Conservation (phyloP, 2,329 filamentous ascomycete genomes). For the Arthrobotrys sphaeroides region DNA sequence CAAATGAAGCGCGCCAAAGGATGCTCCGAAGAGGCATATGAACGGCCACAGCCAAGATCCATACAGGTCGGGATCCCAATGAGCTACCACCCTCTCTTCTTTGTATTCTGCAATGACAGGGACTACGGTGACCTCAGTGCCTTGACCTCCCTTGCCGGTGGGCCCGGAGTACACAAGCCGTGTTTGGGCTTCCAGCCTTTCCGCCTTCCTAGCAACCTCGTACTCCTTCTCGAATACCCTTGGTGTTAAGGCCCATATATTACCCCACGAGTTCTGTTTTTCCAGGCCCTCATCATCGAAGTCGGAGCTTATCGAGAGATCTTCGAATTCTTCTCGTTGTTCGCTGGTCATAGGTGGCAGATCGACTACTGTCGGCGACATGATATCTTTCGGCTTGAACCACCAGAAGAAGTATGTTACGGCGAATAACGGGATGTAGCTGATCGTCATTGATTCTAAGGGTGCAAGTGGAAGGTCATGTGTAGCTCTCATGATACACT, state of each 20-base stretch:
- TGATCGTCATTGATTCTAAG: conserved; percentile 61
- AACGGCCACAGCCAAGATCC: conserved; percentile 56
- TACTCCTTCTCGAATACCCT: conserved; percentile 59
- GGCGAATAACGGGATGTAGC: conserved; percentile 60
- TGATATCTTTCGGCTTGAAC: conserved; percentile 61
- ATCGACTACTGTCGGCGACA: conserved; percentile 58
- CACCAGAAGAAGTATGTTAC: conserved; percentile 61
- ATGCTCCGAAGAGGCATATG: conserved; percentile 56
- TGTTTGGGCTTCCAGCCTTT: conserved; percentile 59
- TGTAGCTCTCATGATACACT: conserved; percentile 59
- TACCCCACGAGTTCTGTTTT: conserved; percentile 57
- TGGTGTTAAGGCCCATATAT: conserved; percentile 59
- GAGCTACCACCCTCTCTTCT: conserved; percentile 55
- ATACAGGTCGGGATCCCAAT: conserved; percentile 55
- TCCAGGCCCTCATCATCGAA: conserved; percentile 58
- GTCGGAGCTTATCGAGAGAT: conserved; percentile 56
- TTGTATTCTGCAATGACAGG: conserved; percentile 59
- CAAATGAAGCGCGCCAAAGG: conserved; percentile 59
- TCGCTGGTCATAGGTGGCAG: conserved; percentile 58
- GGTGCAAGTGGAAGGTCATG: conserved; percentile 60
- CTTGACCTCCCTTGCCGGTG: conserved; percentile 60
- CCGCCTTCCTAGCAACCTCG: conserved; percentile 59
- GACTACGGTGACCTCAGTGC: conserved; percentile 60
- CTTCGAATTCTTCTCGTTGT: conserved; percentile 57
- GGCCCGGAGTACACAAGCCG: conserved; percentile 59